phyloP scores from a whole-genome alignment of 257 asterid species.

The Galeopsis tetrahit region DNA sequence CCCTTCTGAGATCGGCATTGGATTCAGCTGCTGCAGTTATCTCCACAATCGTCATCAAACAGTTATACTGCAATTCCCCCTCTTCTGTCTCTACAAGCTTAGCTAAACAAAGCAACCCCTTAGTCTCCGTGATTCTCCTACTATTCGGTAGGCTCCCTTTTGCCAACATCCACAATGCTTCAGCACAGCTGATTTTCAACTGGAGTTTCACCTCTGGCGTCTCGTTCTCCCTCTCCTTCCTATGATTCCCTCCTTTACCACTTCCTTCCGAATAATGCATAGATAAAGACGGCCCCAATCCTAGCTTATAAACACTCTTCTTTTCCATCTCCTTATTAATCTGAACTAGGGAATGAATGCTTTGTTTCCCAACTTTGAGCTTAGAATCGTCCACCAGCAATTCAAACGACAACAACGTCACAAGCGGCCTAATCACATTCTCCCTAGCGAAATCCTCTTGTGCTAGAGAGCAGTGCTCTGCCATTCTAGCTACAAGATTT shows the following conservation, averaged over 20 bases:
- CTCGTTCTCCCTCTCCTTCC: slow-evolving; percentile 72
- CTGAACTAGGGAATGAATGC: slow-evolving; percentile 67
- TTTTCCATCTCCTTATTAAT: slow-evolving; percentile 72
- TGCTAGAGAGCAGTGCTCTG: slow-evolving; percentile 58
- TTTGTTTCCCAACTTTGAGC: slow-evolving; percentile 45
- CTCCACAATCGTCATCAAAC: slow-evolving; percentile 83
- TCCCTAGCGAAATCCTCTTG: slow-evolving; percentile 83
- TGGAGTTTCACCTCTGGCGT: slow-evolving; percentile 63
- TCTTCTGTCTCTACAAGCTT: slow-evolving; percentile 72
- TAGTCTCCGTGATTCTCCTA: slow-evolving; percentile 72
- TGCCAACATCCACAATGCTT: slow-evolving; percentile 80
- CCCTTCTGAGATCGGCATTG: slow-evolving; percentile 69
- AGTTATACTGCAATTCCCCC: slow-evolving; percentile 73
- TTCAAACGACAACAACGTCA: slow-evolving; percentile 63
- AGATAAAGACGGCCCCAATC: slow-evolving; percentile 48
- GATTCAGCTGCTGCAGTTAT: slow-evolving; percentile 80
- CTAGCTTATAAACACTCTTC: slow-evolving; percentile 44
- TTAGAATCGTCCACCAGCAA: slow-evolving; percentile 57
- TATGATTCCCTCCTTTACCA: slow-evolving; percentile 50
- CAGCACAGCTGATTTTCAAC: slow-evolving; percentile 67
- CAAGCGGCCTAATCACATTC: slow-evolving; percentile 82
- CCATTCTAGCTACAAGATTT: slow-evolving; percentile 76
- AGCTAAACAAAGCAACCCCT: slow-evolving; percentile 86
- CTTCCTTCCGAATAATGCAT: slow-evolving; percentile 55
- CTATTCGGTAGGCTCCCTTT: slow-evolving; percentile 67